Conservation (phyloP, 768 basidiomycete genomes). For the Tremella mesenterica region DNA sequence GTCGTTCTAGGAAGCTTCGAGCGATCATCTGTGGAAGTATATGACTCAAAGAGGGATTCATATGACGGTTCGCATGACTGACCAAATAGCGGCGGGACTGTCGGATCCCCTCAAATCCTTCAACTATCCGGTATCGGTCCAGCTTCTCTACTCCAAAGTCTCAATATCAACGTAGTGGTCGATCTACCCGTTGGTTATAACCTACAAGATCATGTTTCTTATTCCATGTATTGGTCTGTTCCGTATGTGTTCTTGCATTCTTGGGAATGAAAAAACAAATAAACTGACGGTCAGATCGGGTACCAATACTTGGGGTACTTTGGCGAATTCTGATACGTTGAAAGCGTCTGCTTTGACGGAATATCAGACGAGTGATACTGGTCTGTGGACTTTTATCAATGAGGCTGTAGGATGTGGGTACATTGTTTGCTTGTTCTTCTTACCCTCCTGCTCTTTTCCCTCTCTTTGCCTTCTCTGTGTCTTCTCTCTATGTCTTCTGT, state of each 20-base stretch:
- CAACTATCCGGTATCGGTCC: slow-evolving; percentile 69
- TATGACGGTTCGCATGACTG: not conserved
- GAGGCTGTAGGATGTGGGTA: slow-evolving; percentile 36
- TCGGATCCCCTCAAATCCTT: slow-evolving; percentile 53
- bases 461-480: no score
- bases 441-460: no score
- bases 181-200: slow-evolving; percentile 68
- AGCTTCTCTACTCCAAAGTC: slow-evolving; percentile 50
- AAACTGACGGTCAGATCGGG: slow-evolving; percentile 13
- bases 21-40: no score
- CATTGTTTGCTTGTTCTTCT: not conserved
- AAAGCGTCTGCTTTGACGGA: slow-evolving; percentile 16
- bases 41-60: not conserved
- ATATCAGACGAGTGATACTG: slow-evolving; percentile 20
- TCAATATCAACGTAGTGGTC: slow-evolving; percentile 53
- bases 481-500: no score
- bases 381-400: slow-evolving; percentile 38
- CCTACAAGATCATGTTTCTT: slow-evolving; percentile 57
- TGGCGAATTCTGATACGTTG: slow-evolving; percentile 15
- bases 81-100: slow-evolving; percentile 45
- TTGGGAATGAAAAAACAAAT: no score
- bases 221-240: slow-evolving; percentile 37
- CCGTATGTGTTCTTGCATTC: slow-evolving; percentile 18
- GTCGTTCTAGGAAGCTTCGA: no score
- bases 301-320: slow-evolving; percentile 31